Evolutionary conservation across 2,329 filamentous ascomycete genomes (phyloP), one percentile per base, ranked within the genome.

Genomic region (Lecanicillium sp.): DNA sequence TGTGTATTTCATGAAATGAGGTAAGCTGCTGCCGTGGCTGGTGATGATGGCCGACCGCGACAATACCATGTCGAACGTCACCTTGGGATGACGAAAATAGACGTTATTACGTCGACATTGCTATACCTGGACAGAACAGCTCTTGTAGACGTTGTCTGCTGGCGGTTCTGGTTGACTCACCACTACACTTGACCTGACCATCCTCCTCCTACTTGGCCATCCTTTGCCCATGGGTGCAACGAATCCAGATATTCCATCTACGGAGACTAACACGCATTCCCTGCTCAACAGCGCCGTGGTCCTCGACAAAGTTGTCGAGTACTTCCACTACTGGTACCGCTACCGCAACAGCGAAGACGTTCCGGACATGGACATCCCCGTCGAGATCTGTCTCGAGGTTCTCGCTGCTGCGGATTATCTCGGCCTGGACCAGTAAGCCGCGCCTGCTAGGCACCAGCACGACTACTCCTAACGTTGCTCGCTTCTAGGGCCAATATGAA

Each of bases 281-380:
- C 11, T 25, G 22, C 22, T 32, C 39, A 22, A 49, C 57, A 88
- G 83, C 60, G 81, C 78, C 46, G 66, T 81, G 38, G 75, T 88
- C 5, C 75, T 90, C 3, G 84, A 89, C 58, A 87, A 87, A 56
- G 79, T 89, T 22, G 84, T 81, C 58, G 83, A 89, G 61, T 90
- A 89, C 62, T 81, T 88, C 45, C 84, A 87, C 56, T 89, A 88
- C 66, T 84, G 84, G 67, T 81, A 87, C 61, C 81, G 80, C 52
- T 73, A 86, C 60, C 72, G 73, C 37, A 74, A 87, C 48, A 69
- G 69, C 48, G 79, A 81, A 49, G 79, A 87, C 50, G 83, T 88
- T 15, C 79, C 81, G 4, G 85, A 90, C 53, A 83, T 88, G 79
- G 83, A 88, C 13, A 81, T 89, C 42, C 84, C 84, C 11, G 77